Evolutionary conservation across 768 basidiomycete species (phyloP), one percentile per base, ranked within the genome.

Genomic region (Cystofilobasidium bisporidii): DNA sequence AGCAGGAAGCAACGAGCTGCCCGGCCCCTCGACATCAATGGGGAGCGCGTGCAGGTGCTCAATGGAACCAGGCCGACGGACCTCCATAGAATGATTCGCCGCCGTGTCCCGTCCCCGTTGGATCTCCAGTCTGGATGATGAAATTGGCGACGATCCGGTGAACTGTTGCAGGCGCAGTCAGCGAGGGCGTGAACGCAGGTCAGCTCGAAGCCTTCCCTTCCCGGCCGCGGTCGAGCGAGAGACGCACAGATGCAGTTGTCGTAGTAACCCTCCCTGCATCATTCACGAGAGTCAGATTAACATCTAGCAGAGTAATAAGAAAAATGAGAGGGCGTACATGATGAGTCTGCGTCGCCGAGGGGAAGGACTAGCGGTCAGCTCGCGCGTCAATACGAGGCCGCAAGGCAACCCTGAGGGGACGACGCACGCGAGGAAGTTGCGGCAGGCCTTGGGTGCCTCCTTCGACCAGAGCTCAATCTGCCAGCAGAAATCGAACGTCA

Each of bases 51-150:
- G n/a, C n/a, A n/a, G n/a, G n/a, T n/a, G n/a, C n/a, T n/a, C n/a
- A n/a, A n/a, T n/a, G n/a, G n/a, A n/a, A n/a, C n/a, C n/a, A n/a
- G n/a, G 5, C 43, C 32, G 41, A 75, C 79, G 70, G 69, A 81
- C 91, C 91, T 76, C 94, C 94, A 72, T 89, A 97, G 76, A 96
- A 89, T 0, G 91, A 93, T 75, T 97, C 94, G 71, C 96, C 93
- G 10, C 92, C 91, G 0, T 79, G 85, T 2, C 96, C 96, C 0
- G 89, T 90, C 0, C 91, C 91, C 0, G 91, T 91, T 71, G 82
- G 86, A 76, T 98, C 94, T 22, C 94, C 94, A 1, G 92, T 92
- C 76, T 98, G 96, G 0, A 96, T 88, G 53, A 97, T 84, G 76
- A 98, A 96, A 22, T 86, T 84, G 0, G 92, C 88, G 2, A 97